A percentile compares a stretch with the other conserved stretches of the same genome.
phyloP scores from a whole-genome alignment of 2,329 filamentous ascomycete species.

The Colletotrichum chrysophilum region DNA sequence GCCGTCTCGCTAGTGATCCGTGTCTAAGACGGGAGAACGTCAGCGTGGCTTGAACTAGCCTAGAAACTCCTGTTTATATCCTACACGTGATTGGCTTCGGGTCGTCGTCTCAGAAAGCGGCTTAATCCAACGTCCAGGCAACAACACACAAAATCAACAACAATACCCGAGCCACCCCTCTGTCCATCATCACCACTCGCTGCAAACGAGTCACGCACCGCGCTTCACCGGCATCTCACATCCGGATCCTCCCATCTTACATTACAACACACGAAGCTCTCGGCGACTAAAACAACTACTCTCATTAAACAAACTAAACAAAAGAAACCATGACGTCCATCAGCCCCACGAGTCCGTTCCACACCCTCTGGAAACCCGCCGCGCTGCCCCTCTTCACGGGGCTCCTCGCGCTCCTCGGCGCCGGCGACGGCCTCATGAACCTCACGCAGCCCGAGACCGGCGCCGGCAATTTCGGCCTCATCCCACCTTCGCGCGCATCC shows the following conservation, averaged over 20 bases:
- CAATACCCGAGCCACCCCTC: not conserved
- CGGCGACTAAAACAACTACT: not conserved
- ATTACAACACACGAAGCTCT: not conserved
- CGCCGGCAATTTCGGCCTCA: constrained; percentile 7
- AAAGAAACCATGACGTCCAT: not conserved
- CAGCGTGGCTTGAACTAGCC: not conserved
- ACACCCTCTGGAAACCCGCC: not conserved
- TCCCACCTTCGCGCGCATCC: constrained; percentile 1
- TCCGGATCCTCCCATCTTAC: not conserved
- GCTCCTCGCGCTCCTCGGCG: constrained; percentile 11
- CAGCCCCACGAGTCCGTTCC: not conserved
- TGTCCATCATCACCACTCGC: not conserved
- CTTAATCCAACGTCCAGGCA: not conserved
- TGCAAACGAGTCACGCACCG: not conserved
- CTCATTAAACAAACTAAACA: not conserved
- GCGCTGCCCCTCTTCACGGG: constrained; percentile 13
- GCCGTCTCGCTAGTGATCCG: not conserved
- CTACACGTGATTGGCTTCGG: not conserved
- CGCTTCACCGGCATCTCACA: not conserved
- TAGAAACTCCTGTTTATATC: not conserved
- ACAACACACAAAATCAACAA: not conserved
- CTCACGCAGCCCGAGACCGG: constrained; percentile 11
- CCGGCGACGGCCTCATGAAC: constrained; percentile 8
- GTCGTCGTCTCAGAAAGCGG: not conserved
- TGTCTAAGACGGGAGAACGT: not conserved